Evolutionary conservation across 352 stramenopile genomes (phyloP), one percentile per base, ranked within the genome.

Genomic region (Pythium brassicae): DNA sequence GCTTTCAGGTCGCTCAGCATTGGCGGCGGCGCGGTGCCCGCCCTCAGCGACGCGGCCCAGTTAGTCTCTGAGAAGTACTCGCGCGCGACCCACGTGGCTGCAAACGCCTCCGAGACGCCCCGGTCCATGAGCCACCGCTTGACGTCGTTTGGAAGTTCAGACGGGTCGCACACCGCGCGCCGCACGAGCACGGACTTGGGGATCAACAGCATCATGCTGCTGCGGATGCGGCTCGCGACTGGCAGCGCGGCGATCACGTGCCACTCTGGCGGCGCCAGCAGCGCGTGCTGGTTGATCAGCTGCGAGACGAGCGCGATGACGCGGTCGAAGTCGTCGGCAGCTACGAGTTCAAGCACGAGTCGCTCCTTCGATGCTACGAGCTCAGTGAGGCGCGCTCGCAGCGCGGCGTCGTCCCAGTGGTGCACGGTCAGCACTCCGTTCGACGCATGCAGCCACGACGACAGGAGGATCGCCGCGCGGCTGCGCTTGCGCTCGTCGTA

Each of bases 201-300:
- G 34, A 82, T 55, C 8, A 78, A 26, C 0, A 61, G 26, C 17
- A 80, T 15, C 22, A 68, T 57, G 0, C 55, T 70, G 27, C 71
- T 85, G 10, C 63, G 39, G 12, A 86, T 54, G 2, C 39, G 50
- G 19, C 53, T 59, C 4, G 74, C 70, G 19, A 84, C 50, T 11
- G 53, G 19, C 10, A 71, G 59, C 10, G 70, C 71, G 3, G 49
- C 67, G 4, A 87, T 12, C 2, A 83, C 15, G 45, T 77, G 73
- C 78, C 78, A 86, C 35, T 79, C 59, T 0, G 78, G 78, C 0
- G 78, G 58, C 0, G 65, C 73, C 2, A 87, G 54, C 40, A 86
- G 35, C 15, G 74, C 68, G 45, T 87, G 68, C 29, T 86, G 67
- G 40, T 76, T 81, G 39, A 89, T 74, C 10, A 83, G 26, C 9